These are phyloP conservation scores for Aegilops tauschii DNA, from an alignment of 176 grass and related monocot species.

Conservation along the genomic window DNA sequence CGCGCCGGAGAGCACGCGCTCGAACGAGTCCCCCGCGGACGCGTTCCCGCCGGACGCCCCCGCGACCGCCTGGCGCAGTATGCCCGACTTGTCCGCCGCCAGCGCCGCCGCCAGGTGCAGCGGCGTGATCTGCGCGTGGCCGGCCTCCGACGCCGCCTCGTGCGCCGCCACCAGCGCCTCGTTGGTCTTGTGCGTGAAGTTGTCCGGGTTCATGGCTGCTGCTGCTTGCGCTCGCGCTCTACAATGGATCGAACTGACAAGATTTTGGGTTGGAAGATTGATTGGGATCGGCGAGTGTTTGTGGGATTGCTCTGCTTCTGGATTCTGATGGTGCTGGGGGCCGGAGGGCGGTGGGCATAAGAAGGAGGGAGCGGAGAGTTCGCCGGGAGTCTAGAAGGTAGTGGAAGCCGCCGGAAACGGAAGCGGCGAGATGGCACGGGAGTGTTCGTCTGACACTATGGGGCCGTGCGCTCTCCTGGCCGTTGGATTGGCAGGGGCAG, in stretches of 20 bases:
- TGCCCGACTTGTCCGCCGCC: slow-evolving; percentile 37
- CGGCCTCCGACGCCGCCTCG: slow-evolving; percentile 56
- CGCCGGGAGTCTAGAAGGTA: slow-evolving; percentile 31
- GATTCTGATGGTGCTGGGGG: background rate
- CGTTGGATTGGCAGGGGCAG: background rate
- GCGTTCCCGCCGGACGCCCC: slow-evolving; percentile 37
- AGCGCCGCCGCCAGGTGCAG: slow-evolving; percentile 66
- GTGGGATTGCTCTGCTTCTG: background rate
- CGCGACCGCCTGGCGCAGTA: slow-evolving; percentile 60
- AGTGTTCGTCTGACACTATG: slow-evolving; percentile 20
- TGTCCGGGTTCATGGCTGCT: slow-evolving; percentile 77
- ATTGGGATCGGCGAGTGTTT: background rate
- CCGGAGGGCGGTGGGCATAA: background rate
- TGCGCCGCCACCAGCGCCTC: slow-evolving; percentile 83
- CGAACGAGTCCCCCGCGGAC: slow-evolving; percentile 46
- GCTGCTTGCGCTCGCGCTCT: background rate
- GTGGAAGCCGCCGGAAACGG: slow-evolving; percentile 11
- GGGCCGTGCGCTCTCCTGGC: background rate
- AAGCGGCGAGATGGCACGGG: slow-evolving; percentile 33
- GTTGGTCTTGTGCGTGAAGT: slow-evolving; percentile 98
- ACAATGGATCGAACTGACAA: background rate
- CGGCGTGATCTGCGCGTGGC: slow-evolving; percentile 73
- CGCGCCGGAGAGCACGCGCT: slow-evolving; percentile 47
- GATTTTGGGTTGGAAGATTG: background rate
- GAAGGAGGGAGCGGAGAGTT: slow-evolving; percentile 27